A percentile compares a stretch with the other conserved stretches of the same genome.
Conservation (phyloP, 2,329 filamentous ascomycete genomes). For the Nannizziopsis arthrosporioides region DNA sequence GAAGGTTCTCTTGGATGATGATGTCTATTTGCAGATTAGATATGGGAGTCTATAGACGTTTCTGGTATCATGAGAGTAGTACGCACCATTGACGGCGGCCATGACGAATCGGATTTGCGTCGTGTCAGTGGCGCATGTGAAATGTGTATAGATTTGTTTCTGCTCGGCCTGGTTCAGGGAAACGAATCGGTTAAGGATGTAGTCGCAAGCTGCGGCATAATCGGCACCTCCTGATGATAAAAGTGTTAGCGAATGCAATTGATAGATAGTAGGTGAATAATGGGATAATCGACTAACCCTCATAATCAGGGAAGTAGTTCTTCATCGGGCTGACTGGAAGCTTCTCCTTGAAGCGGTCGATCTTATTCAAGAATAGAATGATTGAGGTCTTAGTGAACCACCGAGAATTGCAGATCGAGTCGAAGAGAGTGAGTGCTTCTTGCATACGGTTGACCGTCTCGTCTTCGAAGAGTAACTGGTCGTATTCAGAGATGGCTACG, state of each 20-base stretch:
- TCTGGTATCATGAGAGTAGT: constrained; percentile 3
- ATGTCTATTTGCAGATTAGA: constrained; percentile 59
- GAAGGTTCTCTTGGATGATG: constrained; percentile 98
- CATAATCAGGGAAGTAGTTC: constrained; percentile 66
- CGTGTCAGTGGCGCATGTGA: constrained; percentile 96
- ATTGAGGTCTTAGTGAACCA: constrained; percentile 65
- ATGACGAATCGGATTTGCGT: constrained; percentile 99
- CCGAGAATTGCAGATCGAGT: constrained; percentile 60
- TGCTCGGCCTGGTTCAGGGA: constrained; percentile 97
- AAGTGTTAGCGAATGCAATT: constrained; percentile 13
- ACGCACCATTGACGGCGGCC: constrained; percentile 92
- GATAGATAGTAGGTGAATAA: constrained; percentile 1
- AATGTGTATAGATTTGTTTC: constrained; percentile 99
- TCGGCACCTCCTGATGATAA: constrained; percentile 62
- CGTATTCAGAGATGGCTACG: constrained; percentile 93
- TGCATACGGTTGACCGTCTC: constrained; percentile 79
- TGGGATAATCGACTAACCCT: constrained; percentile 38
- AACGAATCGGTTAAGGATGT: constrained; percentile 97
- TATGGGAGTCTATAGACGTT: no score
- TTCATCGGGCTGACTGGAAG: constrained; percentile 61
- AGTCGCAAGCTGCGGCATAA: constrained; percentile 91
- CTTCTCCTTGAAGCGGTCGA: constrained; percentile 65
- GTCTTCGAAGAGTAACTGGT: constrained; percentile 89
- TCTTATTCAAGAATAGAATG: constrained; percentile 65
- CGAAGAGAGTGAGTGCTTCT: constrained; percentile 58